A percentile compares a stretch with the other conserved stretches of the same genome.
Conservation (phyloP, 768 basidiomycete species). For the Calocera viscosa region DNA sequence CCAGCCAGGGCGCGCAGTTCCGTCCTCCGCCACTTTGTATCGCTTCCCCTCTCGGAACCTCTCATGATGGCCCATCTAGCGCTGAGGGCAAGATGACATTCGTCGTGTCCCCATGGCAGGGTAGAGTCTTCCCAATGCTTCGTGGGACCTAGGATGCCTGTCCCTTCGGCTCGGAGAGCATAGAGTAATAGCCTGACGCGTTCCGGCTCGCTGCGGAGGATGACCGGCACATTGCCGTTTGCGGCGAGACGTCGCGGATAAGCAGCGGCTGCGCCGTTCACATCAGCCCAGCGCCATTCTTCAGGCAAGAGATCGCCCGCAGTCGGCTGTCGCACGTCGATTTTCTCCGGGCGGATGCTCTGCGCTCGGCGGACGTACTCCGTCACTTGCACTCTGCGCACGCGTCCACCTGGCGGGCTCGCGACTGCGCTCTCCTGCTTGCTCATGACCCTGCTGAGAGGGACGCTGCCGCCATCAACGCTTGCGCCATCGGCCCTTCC, state of each 20-base stretch:
- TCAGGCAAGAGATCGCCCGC: neutral
- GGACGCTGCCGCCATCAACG: neutral
- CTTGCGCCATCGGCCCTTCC: neutral
- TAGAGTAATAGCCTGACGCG: neutral
- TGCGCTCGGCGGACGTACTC: slow-evolving; percentile 2
- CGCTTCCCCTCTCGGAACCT: slow-evolving; percentile 29
- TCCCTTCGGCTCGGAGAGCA: slow-evolving; percentile 1
- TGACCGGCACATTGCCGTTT: neutral
- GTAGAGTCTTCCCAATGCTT: neutral
- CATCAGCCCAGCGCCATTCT: neutral
- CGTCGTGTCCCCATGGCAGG: neutral
- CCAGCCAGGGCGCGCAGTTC: slow-evolving; percentile 52
- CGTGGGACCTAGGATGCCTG: neutral
- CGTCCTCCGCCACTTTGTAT: slow-evolving; percentile 53
- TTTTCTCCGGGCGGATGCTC: neutral
- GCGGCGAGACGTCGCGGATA: neutral
- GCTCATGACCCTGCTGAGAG: neutral
- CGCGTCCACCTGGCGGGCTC: neutral
- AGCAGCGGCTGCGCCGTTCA: neutral
- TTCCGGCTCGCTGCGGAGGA: neutral
- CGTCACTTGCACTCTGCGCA: neutral
- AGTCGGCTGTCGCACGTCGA: neutral
- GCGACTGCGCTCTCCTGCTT: neutral
- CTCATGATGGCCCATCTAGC: slow-evolving; percentile 7
- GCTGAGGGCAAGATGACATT: slow-evolving; percentile 16